A percentile compares a stretch with the other conserved stretches of the same genome.
Evolutionary conservation across 139 green algal genomes (phyloP).

Genomic region (Coccomyxa sp.): DNA sequence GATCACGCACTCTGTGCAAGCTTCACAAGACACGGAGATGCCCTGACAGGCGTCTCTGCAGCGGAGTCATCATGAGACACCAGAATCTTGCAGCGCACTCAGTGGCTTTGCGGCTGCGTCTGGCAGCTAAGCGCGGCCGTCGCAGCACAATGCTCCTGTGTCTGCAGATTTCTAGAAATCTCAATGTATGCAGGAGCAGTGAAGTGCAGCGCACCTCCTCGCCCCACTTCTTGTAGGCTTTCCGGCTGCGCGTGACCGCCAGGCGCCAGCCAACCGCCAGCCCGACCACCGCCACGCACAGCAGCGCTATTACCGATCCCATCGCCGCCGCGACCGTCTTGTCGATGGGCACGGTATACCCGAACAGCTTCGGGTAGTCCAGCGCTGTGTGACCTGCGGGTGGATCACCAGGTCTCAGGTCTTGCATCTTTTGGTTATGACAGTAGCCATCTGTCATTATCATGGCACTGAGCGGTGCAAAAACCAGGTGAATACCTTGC

Average conservation of each 20-base stretch:
- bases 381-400: not conserved
- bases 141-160: too few relatives aligned
- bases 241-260: not conserved
- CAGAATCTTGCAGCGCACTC: too few relatives aligned
- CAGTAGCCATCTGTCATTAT: not conserved
- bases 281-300: not conserved
- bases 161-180: too few relatives aligned
- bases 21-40: too few relatives aligned
- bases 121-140: too few relatives aligned
- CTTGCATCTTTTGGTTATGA: too few relatives aligned
- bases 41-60: too few relatives aligned
- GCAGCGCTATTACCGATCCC: not conserved
- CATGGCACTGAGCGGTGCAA: not conserved
- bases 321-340: not conserved
- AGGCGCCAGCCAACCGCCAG: not conserved
- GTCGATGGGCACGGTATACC: not conserved
- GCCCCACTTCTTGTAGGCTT: not conserved
- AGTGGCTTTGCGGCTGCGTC: too few relatives aligned
- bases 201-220: not conserved
- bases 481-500: not conserved
- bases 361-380: not conserved
- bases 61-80: too few relatives aligned
- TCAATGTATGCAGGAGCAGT: too few relatives aligned
- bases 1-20: too few relatives aligned
- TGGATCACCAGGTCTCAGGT: not conserved